Percentiles rank a stretch among this genome's conserved stretches.
Conservation (phyloP, 139 green algal species). For the Coccomyxa sp. region DNA sequence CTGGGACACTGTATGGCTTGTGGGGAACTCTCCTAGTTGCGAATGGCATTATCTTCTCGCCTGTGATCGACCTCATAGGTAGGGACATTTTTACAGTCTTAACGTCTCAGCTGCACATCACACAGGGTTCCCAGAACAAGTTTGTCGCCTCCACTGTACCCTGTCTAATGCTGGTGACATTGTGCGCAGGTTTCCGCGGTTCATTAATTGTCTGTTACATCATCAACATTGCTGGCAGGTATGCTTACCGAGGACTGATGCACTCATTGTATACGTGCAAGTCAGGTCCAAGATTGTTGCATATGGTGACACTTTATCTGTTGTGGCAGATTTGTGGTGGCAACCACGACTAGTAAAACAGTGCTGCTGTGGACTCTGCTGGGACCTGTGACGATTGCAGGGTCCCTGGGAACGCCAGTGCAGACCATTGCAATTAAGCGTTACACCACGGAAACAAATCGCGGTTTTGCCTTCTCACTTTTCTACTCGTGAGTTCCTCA, state of each 20-base stretch:
- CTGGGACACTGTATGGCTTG: constrained; percentile 44
- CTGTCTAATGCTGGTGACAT: too few relatives aligned
- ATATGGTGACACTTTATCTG: not conserved
- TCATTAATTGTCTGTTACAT: constrained; percentile 1
- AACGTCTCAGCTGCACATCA: too few relatives aligned
- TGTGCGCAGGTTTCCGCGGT: not conserved
- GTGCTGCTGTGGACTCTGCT: constrained; percentile 40
- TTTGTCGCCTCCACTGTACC: too few relatives aligned
- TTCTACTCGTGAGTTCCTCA: constrained; percentile 33
- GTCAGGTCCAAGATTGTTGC: not conserved
- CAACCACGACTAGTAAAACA: constrained; percentile 20
- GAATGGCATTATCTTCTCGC: constrained; percentile 39
- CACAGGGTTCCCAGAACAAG: too few relatives aligned
- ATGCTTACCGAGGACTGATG: not conserved
- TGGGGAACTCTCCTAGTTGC: constrained; percentile 43
- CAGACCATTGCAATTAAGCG: constrained; percentile 50
- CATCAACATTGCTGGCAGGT: constrained; percentile 5
- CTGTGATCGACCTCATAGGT: constrained; percentile 41
- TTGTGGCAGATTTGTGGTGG: constrained; percentile 24
- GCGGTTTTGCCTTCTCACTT: constrained; percentile 46
- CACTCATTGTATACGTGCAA: not conserved
- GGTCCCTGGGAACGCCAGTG: constrained; percentile 45
- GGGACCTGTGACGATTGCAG: constrained; percentile 34
- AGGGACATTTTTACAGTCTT: not conserved
- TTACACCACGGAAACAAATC: constrained; percentile 25